Evolutionary conservation across 2,329 filamentous ascomycete species (phyloP).

Genomic region (Diaporthe nobilis): DNA sequence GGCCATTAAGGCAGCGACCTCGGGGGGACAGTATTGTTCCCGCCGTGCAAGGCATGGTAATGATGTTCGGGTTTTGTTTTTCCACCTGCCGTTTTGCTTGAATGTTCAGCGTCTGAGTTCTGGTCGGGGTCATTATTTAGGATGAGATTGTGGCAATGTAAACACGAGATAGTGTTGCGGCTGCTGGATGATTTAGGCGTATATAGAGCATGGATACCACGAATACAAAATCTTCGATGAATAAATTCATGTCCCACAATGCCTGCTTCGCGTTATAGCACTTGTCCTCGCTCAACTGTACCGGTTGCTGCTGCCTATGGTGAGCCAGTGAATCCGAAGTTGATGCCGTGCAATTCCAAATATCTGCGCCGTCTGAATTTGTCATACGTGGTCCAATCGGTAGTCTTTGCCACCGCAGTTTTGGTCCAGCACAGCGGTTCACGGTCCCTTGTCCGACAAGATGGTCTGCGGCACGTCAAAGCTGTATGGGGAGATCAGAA

Average conservation of each 20-base stretch:
- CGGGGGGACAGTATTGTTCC: background rate
- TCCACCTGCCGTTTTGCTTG: background rate
- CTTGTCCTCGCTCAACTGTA: background rate
- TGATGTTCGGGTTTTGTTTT: conserved; percentile 1
- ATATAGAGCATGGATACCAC: conserved; percentile 21
- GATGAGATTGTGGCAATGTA: background rate
- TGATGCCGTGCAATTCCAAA: too few relatives aligned
- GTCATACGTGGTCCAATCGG: background rate
- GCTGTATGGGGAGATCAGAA: background rate
- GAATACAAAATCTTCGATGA: background rate
- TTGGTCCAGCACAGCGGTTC: background rate
- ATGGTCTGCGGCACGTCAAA: background rate
- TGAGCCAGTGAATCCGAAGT: background rate
- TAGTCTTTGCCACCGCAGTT: background rate
- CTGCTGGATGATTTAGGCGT: background rate
- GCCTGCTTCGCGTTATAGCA: too few relatives aligned
- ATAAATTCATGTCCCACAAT: background rate
- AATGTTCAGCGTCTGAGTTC: conserved; percentile 6
- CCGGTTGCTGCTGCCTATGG: background rate
- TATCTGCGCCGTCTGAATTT: background rate
- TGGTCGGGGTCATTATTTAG: background rate
- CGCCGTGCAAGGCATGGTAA: background rate
- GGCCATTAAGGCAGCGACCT: conserved; percentile 51
- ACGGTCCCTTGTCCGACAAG: background rate
- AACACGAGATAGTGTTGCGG: background rate